Base-by-base conservation (phyloP, 306 rosid genomes). In the Cicer pinnatifidum region DNA sequence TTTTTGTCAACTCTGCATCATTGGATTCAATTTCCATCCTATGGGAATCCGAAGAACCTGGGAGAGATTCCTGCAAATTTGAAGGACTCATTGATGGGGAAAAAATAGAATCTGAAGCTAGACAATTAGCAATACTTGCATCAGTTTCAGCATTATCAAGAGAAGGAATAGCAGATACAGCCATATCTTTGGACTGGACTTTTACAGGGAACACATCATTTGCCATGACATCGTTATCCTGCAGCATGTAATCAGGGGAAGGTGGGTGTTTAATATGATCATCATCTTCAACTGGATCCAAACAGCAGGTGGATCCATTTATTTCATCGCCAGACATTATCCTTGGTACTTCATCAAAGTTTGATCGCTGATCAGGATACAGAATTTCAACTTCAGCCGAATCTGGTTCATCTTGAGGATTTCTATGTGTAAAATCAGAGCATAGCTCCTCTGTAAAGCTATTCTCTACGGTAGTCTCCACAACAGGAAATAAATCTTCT, bases 321-420 rank as follows among this genome's bases (percentile, higher is more conserved):
- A 67, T 73, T 84, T 83, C 89, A 67, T 78, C 76, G 59, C 59
- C 58, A 67, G 80, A 73, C 64, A 43, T 38, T 70, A 80, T 73
- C 65, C 75, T 76, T 16, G 69, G 76, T 23, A 40, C 72, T 82
- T 78, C 91, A 73, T 83, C 82, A 6, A 65, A 28, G 73, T 69
- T 54, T 54, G 66, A 69, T 37, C 70, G 81, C 65, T 60, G 78
- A 11, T 73, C 71, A 67, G 60, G 67, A 79, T 39, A 65, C 56
- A 71, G 16, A 82, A 59, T 39, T 69, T 45, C 85, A 52, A 37
- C 63, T 62, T 71, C 90, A 59, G 75, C 64, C 11, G 64, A 80
- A 79, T 64, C 82, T 16, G 72, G 85, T 78, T 74, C 86, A 48
- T 73, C 70, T 61, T 64, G 89, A 58, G 82, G 76, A 61, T 75